These are phyloP conservation scores for Aspergillus campestris DNA, from an alignment of 495 filamentous ascomycete genomes.

Conservation along the genomic window DNA sequence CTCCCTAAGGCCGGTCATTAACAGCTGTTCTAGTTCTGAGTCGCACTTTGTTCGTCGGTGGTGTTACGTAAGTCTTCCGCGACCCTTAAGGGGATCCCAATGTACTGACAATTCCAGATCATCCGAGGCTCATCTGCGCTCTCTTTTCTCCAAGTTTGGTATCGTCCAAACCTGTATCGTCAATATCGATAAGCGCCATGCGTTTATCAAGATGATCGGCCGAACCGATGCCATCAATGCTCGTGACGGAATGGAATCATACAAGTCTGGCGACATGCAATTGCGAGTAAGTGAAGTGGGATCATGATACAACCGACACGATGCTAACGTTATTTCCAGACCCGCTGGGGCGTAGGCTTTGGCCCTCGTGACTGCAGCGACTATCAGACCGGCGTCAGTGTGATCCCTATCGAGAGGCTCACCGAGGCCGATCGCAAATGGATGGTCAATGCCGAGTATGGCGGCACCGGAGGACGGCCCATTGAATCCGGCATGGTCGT, in stretches of 20 bases:
- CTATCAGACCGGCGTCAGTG: conserved; percentile 82
- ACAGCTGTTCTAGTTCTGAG: conserved; percentile 59
- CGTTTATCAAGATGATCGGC: conserved; percentile 96
- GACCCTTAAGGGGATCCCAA: neutral
- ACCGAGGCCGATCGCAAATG: conserved; percentile 96
- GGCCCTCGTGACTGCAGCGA: conserved; percentile 96
- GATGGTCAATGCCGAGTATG: conserved; percentile 92
- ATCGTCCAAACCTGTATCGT: conserved; percentile 95
- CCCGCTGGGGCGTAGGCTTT: conserved; percentile 95
- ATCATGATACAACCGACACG: neutral
- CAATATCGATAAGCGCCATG: conserved; percentile 93
- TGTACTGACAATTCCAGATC: conserved; percentile 39
- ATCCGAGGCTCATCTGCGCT: conserved; percentile 70
- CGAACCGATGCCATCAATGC: conserved; percentile 76
- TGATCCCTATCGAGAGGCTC: conserved; percentile 84
- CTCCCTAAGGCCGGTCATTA: conserved; percentile 1
- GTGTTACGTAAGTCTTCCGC: conserved; percentile 66
- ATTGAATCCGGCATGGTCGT: conserved; percentile 81
- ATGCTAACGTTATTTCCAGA: conserved; percentile 44
- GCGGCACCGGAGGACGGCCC: conserved; percentile 76
- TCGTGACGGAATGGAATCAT: conserved; percentile 84
- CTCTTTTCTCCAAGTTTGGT: conserved; percentile 70
- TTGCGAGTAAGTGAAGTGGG: conserved; percentile 55
- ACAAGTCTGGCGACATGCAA: conserved; percentile 61
- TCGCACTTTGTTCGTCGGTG: conserved; percentile 91